Evolutionary conservation across 202 grass and related monocot species (phyloP).

Genomic region (Bolboschoenoplectus hybrid): DNA sequence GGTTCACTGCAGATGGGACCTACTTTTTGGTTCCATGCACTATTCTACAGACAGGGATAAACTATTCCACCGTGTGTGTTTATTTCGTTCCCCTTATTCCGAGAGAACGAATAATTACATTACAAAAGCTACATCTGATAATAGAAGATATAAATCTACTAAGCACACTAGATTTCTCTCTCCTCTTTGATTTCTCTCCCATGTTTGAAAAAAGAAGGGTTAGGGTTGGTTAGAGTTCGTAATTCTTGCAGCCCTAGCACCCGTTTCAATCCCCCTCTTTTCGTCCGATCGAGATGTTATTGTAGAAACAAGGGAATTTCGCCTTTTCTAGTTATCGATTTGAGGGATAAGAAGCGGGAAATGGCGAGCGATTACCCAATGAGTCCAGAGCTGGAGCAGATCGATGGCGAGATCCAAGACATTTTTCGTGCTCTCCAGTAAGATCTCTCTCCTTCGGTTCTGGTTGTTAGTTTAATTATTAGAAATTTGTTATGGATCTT

Average conservation of each 20-base stretch:
- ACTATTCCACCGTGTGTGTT: slow-evolving; percentile 4
- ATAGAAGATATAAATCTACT: slow-evolving; percentile 22
- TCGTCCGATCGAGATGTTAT: slow-evolving; percentile 38
- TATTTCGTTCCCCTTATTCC: not conserved
- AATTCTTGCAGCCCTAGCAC: slow-evolving; percentile 47
- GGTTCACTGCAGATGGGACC: not conserved
- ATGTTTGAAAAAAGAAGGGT: slow-evolving; percentile 15
- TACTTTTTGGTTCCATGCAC: not conserved
- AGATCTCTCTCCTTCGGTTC: slow-evolving; percentile 35
- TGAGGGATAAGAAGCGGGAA: slow-evolving; percentile 11
- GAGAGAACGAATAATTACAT: slow-evolving; percentile 8
- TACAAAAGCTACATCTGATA: slow-evolving; percentile 12
- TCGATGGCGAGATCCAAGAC: slow-evolving; percentile 93
- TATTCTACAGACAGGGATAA: not conserved
- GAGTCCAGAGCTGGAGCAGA: slow-evolving; percentile 87
- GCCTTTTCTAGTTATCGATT: not conserved
- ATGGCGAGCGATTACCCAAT: slow-evolving; percentile 83
- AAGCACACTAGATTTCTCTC: slow-evolving; percentile 6
- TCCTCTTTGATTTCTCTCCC: not conserved
- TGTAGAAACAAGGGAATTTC: slow-evolving; percentile 18
- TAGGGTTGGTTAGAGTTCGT: slow-evolving; percentile 33
- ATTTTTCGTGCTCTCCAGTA: slow-evolving; percentile 95
- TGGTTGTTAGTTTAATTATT: not conserved
- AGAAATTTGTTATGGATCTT: not conserved
- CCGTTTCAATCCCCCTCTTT: slow-evolving; percentile 36